These are phyloP conservation scores for Echeveria elegans DNA, from an alignment of 164 flowering plant species.

Conservation along the genomic window DNA sequence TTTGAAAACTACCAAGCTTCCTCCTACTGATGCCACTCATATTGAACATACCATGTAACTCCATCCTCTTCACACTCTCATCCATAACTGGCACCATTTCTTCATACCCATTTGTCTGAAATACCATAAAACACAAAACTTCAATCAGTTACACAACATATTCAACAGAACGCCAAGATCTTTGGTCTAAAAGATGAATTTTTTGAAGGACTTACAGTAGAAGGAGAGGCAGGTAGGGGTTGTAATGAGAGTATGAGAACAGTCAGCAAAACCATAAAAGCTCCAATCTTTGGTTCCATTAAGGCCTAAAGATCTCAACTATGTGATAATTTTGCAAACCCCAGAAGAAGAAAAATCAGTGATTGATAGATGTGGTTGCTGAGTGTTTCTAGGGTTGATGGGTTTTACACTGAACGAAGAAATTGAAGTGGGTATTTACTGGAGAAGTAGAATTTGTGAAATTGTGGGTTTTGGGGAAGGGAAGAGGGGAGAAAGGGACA, in stretches of 20 bases:
- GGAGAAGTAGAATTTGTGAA: background rate
- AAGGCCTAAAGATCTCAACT: background rate
- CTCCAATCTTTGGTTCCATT: constrained; percentile 1
- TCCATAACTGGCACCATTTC: constrained; percentile 55
- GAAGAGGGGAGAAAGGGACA: background rate
- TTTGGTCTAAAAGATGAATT: background rate
- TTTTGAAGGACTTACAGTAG: background rate
- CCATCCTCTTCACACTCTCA: constrained; percentile 17
- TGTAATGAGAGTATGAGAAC: background rate
- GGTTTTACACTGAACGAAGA: background rate
- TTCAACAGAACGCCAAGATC: background rate
- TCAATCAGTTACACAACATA: constrained; percentile 5
- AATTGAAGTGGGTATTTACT: background rate
- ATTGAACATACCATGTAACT: constrained; percentile 17
- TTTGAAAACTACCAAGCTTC: constrained; percentile 58
- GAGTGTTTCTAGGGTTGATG: background rate
- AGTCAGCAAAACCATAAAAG: background rate
- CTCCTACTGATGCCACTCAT: constrained; percentile 53
- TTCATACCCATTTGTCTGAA: constrained; percentile 26
- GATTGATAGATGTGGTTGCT: background rate
- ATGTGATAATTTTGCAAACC: background rate
- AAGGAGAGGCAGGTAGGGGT: background rate
- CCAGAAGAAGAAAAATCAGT: background rate
- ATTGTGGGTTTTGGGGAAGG: background rate
- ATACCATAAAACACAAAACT: background rate